Percentiles rank a stretch among this genome's conserved stretches.
Conservation (phyloP, 2,329 filamentous ascomycete genomes). For the Aspergillus niger region DNA sequence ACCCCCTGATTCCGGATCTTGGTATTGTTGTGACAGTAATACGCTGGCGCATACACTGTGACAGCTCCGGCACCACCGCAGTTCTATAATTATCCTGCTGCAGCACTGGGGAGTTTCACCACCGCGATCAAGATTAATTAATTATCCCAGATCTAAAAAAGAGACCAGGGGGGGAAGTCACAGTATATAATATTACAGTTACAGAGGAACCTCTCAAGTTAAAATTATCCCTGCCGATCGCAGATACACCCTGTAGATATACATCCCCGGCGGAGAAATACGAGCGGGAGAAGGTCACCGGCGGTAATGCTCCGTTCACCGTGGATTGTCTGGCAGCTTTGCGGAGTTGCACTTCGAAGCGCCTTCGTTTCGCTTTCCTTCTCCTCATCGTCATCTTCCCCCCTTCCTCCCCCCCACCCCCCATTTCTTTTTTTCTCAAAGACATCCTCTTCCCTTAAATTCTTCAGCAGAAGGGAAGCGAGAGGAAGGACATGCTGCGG, state of each 20-base stretch:
- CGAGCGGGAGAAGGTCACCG: not conserved
- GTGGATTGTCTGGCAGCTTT: not conserved
- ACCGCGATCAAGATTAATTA: not conserved
- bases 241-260: not conserved
- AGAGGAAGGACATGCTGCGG: conserved; percentile 13
- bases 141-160: not conserved
- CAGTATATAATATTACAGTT: not conserved
- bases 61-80: not conserved
- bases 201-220: not conserved
- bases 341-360: conserved; percentile 1
- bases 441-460: conserved; percentile 1
- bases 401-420: not conserved
- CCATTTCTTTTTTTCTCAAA: not conserved
- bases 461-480: not conserved
- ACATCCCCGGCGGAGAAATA: not conserved
- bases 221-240: not conserved
- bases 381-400: conserved; percentile 7
- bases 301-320: conserved; percentile 1
- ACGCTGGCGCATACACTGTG: not conserved
- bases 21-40: not conserved
- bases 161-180: not conserved
- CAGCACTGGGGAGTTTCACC: not conserved
- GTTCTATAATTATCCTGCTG: conserved; percentile 1
- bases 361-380: conserved; percentile 3
- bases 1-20: conserved; percentile 4